These are phyloP conservation scores for Hanseniaspora meyeri DNA, from an alignment of 805 yeast species.

Conservation along the genomic window DNA sequence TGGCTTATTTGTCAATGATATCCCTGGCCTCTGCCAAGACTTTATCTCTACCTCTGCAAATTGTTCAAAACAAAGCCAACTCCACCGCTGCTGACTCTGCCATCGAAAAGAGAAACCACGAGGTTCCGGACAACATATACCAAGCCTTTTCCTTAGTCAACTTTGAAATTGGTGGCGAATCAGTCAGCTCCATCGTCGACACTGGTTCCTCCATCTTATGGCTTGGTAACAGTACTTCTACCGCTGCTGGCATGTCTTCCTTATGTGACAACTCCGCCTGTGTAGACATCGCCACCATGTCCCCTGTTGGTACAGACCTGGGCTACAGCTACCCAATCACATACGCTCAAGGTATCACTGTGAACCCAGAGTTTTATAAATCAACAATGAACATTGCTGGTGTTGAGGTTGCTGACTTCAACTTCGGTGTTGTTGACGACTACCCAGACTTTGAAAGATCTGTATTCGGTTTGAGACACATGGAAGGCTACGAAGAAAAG, in stretches of 20 bases:
- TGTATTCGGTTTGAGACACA: slow-evolving; percentile 13
- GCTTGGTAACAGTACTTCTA: slow-evolving; percentile 4
- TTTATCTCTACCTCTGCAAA: slow-evolving; percentile 3
- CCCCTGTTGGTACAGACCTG: background rate
- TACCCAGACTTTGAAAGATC: slow-evolving; percentile 11
- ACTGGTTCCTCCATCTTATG: slow-evolving; percentile 13
- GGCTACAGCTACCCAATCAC: background rate
- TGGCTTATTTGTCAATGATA: background rate
- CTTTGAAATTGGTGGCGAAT: slow-evolving; percentile 8
- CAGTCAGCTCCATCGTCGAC: slow-evolving; percentile 9
- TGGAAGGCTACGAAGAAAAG: slow-evolving; percentile 4
- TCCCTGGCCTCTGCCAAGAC: background rate
- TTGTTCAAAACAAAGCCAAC: background rate
- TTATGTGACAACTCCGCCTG: slow-evolving; percentile 6
- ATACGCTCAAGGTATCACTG: slow-evolving; percentile 11
- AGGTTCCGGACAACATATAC: background rate
- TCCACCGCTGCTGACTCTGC: background rate
- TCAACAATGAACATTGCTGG: slow-evolving; percentile 1
- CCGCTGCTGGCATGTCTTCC: background rate
- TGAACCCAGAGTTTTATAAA: slow-evolving; percentile 1
- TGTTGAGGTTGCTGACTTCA: slow-evolving; percentile 5
- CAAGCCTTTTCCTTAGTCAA: slow-evolving; percentile 10
- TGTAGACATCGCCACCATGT: background rate
- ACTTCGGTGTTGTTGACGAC: slow-evolving; percentile 8
- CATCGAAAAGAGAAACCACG: background rate